Evolutionary conservation across 192 early-diverging fungal genomes (phyloP).

Genomic region (Geosiphon pyriformis): DNA sequence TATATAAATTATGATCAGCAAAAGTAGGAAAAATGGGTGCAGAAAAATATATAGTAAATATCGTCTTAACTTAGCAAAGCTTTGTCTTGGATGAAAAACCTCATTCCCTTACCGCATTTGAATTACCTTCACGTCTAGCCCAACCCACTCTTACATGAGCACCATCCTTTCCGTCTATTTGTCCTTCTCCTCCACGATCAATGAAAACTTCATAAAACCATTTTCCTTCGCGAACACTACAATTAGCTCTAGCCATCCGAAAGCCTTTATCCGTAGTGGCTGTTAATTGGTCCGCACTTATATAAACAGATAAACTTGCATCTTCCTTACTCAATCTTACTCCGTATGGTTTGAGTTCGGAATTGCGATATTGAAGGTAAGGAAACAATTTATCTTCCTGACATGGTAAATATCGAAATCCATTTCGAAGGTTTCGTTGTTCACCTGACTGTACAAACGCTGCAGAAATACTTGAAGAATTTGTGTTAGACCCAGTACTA

Average conservation of each 20-base stretch:
- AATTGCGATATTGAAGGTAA: conserved; percentile 43
- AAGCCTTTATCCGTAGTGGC: conserved; percentile 61
- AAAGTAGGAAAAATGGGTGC: neutral
- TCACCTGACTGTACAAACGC: conserved; percentile 37
- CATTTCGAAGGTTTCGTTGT: conserved; percentile 53
- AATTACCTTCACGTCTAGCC: conserved; percentile 59
- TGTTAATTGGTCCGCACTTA: conserved; percentile 50
- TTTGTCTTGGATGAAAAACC: neutral
- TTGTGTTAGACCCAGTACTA: conserved; percentile 24
- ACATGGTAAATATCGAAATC: conserved; percentile 59
- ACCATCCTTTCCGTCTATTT: conserved; percentile 39
- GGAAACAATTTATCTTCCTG: conserved; percentile 43
- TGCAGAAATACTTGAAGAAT: conserved; percentile 27
- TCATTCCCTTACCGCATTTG: too few species aligned
- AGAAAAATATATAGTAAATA: neutral
- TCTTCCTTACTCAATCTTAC: conserved; percentile 49
- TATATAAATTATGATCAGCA: conserved; percentile 14
- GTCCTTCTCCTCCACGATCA: conserved; percentile 38
- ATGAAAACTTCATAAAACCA: conserved; percentile 62
- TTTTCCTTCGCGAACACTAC: conserved; percentile 52
- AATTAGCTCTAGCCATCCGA: conserved; percentile 57
- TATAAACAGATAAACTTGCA: conserved; percentile 52
- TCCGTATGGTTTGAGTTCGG: conserved; percentile 38
- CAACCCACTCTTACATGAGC: conserved; percentile 62
- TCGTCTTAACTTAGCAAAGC: neutral